Conservation (phyloP, 2,329 filamentous ascomycete genomes). For the Domatiomyces catenatus region DNA sequence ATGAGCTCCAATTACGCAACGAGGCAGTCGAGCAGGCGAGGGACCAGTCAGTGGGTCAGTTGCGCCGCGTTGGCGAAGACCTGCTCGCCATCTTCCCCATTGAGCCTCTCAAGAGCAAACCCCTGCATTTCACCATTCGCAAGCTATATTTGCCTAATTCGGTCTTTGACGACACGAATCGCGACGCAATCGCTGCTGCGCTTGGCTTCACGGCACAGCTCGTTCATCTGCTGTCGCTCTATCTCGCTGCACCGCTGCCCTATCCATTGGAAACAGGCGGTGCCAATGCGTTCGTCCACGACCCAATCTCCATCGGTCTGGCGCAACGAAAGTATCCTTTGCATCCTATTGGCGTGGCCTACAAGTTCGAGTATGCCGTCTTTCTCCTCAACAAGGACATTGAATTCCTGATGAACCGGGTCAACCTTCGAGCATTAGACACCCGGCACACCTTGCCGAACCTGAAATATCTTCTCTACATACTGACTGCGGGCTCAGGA, state of each 20-base stretch:
- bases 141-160: conserved; percentile 67
- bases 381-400: conserved; percentile 96
- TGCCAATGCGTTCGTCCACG: conserved; percentile 60
- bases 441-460: conserved; percentile 87
- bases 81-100: conserved; percentile 68
- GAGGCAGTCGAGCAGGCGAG: conserved; percentile 27
- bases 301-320: conserved; percentile 46
- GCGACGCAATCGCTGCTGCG: conserved; percentile 63
- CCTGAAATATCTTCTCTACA: conserved; percentile 79
- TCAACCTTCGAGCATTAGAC: conserved; percentile 68
- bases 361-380: conserved; percentile 89
- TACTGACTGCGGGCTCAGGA: conserved; percentile 64
- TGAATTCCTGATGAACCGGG: conserved; percentile 49
- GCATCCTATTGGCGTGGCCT: conserved; percentile 59
- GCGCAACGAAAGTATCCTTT: conserved; percentile 63
- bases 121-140: conserved; percentile 73
- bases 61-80: conserved; percentile 75
- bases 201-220: conserved; percentile 67
- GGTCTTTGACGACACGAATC: conserved; percentile 51
- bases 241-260: conserved; percentile 61
- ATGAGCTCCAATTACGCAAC: conserved; percentile 1
- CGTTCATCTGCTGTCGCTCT: conserved; percentile 62
- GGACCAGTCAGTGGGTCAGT: conserved; percentile 65
- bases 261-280: conserved; percentile 62
- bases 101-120: conserved; percentile 44